Conservation (phyloP, 2,329 filamentous ascomycete species). For the Aspergillus quadricinctus region DNA sequence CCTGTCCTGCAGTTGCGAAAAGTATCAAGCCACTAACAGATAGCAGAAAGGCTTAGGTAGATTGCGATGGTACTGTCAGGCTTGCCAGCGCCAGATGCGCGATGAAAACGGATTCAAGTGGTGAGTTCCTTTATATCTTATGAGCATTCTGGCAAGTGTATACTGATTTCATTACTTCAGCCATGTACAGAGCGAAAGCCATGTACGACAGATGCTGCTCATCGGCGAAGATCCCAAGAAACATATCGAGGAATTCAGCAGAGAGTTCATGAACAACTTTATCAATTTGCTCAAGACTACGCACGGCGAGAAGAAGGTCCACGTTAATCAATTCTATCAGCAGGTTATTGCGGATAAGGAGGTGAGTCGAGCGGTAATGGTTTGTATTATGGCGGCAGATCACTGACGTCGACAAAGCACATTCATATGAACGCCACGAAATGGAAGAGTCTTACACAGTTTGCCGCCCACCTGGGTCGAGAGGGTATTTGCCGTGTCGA, state of each 20-base stretch:
- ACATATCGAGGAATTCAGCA: conserved; percentile 75
- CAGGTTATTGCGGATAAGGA: conserved; percentile 84
- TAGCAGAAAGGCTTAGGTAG: conserved; percentile 57
- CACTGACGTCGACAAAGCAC: conserved; percentile 45
- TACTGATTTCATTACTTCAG: conserved; percentile 29
- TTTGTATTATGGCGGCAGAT: background rate
- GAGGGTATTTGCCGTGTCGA: conserved; percentile 89
- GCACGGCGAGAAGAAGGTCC: conserved; percentile 85
- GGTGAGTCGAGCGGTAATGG: conserved; percentile 11
- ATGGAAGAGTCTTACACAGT: conserved; percentile 84
- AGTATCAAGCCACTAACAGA: conserved; percentile 6
- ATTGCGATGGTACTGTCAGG: conserved; percentile 86
- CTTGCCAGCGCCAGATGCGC: conserved; percentile 70
- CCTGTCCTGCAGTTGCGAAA: background rate
- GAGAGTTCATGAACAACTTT: conserved; percentile 78
- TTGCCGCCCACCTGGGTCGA: conserved; percentile 77
- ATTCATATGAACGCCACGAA: conserved; percentile 91
- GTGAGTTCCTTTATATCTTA: conserved; percentile 5
- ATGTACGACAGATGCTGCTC: conserved; percentile 83
- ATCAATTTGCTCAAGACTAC: conserved; percentile 70
- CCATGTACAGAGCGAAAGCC: conserved; percentile 78
- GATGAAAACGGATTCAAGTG: conserved; percentile 89
- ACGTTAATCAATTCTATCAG: conserved; percentile 92
- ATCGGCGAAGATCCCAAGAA: conserved; percentile 85
- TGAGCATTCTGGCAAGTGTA: background rate